phyloP scores from a whole-genome alignment of 371 early-diverging fungal species.

The Apophysomyces variabilis region DNA sequence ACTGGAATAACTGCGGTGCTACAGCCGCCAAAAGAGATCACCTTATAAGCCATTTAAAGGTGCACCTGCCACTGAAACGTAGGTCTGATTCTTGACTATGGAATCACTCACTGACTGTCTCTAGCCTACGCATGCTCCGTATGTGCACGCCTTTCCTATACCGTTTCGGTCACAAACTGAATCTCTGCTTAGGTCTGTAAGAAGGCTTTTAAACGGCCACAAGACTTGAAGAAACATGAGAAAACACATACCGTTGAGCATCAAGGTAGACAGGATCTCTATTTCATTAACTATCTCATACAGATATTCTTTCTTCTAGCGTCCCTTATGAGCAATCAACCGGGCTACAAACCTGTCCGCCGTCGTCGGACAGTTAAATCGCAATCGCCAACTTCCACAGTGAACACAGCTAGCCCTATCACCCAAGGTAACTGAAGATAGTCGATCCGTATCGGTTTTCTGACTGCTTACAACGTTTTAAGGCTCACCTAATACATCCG shows the following conservation, averaged over 20 bases:
- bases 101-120: not conserved
- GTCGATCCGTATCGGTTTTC: not conserved
- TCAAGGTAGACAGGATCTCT: constrained; percentile 27
- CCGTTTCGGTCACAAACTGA: not conserved
- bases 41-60: constrained; percentile 87
- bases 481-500: not conserved
- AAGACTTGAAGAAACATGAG: constrained; percentile 94
- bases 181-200: constrained; percentile 62
- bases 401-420: not conserved
- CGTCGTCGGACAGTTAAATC: constrained; percentile 27
- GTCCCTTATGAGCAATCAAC: constrained; percentile 44
- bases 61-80: constrained; percentile 90
- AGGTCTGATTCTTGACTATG: constrained; percentile 52
- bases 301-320: constrained; percentile 20
- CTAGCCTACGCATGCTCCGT: constrained; percentile 24
- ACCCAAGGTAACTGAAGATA: not conserved
- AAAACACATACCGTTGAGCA: constrained; percentile 76
- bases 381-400: not conserved
- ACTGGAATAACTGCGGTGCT: constrained; percentile 83
- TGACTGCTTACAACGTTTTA: not conserved
- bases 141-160: constrained; percentile 7
- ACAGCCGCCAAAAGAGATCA: constrained; percentile 88
- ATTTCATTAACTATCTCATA: not conserved
- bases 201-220: constrained; percentile 91
- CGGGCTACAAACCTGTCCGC: constrained; percentile 38